These are phyloP conservation scores for Stagonosporopsis rhizophila DNA, from an alignment of 2,329 filamentous ascomycete genomes.

Conservation along the genomic window DNA sequence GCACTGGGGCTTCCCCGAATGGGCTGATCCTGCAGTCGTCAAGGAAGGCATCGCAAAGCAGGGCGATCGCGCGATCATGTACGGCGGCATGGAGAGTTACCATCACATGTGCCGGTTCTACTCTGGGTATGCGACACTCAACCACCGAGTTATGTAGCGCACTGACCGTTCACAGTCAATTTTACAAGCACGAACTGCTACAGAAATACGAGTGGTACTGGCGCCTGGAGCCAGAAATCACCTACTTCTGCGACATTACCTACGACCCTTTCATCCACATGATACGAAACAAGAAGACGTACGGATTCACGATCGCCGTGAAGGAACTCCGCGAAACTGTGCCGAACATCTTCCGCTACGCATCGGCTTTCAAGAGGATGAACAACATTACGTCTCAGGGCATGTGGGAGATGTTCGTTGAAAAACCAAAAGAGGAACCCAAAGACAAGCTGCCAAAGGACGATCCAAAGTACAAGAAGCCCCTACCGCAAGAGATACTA, in stretches of 20 bases:
- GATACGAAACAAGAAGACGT: slow-evolving; percentile 94
- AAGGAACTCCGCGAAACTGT: slow-evolving; percentile 98
- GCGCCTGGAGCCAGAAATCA: slow-evolving; percentile 98
- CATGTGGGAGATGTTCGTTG: slow-evolving; percentile 98
- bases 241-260: slow-evolving; percentile 99
- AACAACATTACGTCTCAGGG: slow-evolving; percentile 92
- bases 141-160: background rate
- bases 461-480: slow-evolving; percentile 69
- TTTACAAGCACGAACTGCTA: slow-evolving; percentile 95
- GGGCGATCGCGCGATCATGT: slow-evolving; percentile 98
- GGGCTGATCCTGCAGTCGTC: slow-evolving; percentile 91
- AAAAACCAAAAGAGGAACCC: slow-evolving; percentile 70
- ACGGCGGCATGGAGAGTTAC: slow-evolving; percentile 97
- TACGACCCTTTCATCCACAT: slow-evolving; percentile 98
- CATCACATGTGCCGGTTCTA: slow-evolving; percentile 99
- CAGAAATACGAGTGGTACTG: slow-evolving; percentile 99
- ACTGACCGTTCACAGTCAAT: slow-evolving; percentile 67
- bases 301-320: slow-evolving; percentile 97
- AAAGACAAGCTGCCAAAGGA: slow-evolving; percentile 64
- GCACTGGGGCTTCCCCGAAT: slow-evolving; percentile 97
- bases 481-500: slow-evolving; percentile 80
- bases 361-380: slow-evolving; percentile 93
- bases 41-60: slow-evolving; percentile 97
- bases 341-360: slow-evolving; percentile 97
- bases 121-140: slow-evolving; percentile 73